phyloP scores from a whole-genome alignment of 495 filamentous ascomycete genomes.

The Penicillium pulvis region DNA sequence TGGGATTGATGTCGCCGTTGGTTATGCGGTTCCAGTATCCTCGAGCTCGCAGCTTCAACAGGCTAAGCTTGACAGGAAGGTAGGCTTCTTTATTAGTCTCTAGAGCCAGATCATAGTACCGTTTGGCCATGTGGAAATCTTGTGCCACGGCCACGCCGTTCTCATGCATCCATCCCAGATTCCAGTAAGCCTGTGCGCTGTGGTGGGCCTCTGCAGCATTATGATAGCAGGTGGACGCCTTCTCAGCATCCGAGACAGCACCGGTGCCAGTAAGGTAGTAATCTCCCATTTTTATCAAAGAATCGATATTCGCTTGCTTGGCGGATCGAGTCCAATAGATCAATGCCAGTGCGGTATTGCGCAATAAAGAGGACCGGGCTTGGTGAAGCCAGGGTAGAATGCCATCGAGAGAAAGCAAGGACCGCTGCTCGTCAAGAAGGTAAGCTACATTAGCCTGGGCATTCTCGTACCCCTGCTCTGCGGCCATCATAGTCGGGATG shows the following conservation, averaged over 20 bases:
- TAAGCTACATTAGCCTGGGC: slow-evolving; percentile 95
- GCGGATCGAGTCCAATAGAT: slow-evolving; percentile 97
- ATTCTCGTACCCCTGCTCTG: slow-evolving; percentile 93
- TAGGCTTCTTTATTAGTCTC: slow-evolving; percentile 93
- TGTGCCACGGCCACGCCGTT: slow-evolving; percentile 92
- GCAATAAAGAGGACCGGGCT: slow-evolving; percentile 53
- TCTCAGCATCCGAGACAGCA: slow-evolving; percentile 68
- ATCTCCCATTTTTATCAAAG: slow-evolving; percentile 96
- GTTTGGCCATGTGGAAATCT: slow-evolving; percentile 96
- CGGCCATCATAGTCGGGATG: slow-evolving; percentile 84
- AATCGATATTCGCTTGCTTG: slow-evolving; percentile 91
- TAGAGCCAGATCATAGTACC: slow-evolving; percentile 90
- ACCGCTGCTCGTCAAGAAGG: slow-evolving; percentile 80
- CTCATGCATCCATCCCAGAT: slow-evolving; percentile 99
- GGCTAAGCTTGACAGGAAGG: slow-evolving; percentile 84
- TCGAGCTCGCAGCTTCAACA: slow-evolving; percentile 80
- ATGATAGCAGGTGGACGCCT: slow-evolving; percentile 90
- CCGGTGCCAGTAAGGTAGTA: slow-evolving; percentile 88
- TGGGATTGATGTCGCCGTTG: slow-evolving; percentile 83
- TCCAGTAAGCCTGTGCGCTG: slow-evolving; percentile 94
- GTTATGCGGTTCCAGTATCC: slow-evolving; percentile 95
- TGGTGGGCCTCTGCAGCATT: slow-evolving; percentile 87
- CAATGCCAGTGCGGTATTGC: slow-evolving; percentile 76
- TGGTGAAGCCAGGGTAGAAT: slow-evolving; percentile 45
- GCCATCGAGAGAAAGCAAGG: slow-evolving; percentile 54